phyloP scores from a whole-genome alignment of 2,329 filamentous ascomycete genomes.

The Aspergillus ibericus region DNA sequence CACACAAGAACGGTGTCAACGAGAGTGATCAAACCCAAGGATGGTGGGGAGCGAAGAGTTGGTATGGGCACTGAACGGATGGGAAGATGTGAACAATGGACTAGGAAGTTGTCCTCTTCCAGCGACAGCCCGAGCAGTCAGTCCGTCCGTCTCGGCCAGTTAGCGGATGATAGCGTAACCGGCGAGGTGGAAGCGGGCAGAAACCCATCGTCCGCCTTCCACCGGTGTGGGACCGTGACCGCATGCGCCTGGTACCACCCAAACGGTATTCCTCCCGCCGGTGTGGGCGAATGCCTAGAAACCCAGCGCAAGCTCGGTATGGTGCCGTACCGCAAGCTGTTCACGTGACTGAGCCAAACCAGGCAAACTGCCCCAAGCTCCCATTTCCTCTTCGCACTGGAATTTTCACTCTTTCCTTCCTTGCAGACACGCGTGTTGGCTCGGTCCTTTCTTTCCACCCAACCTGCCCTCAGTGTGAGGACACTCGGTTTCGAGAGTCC shows the following conservation, averaged over 20 bases:
- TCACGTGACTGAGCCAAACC: slow-evolving; percentile 22
- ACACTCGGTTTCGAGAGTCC: slow-evolving; percentile 30
- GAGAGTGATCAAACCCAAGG: neutral
- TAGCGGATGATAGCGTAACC: slow-evolving; percentile 13
- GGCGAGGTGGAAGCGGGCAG: slow-evolving; percentile 37
- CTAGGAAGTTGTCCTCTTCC: neutral
- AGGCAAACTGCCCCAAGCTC: slow-evolving; percentile 24
- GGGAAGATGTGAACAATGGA: neutral
- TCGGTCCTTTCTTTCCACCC: slow-evolving; percentile 9
- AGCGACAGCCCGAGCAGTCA: neutral
- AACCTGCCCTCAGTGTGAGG: slow-evolving; percentile 12
- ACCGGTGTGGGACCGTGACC: neutral
- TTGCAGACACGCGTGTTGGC: slow-evolving; percentile 8
- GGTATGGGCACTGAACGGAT: neutral
- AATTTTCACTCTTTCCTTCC: slow-evolving; percentile 31
- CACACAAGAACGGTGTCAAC: slow-evolving; percentile 6
- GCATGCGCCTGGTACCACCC: neutral
- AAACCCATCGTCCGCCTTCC: slow-evolving; percentile 34
- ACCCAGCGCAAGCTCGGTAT: neutral
- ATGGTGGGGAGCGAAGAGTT: neutral
- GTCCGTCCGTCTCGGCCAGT: neutral
- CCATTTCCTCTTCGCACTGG: slow-evolving; percentile 25
- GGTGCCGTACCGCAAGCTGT: neutral
- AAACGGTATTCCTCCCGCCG: neutral
- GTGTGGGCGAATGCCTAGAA: neutral